Evolutionary conservation across 2,329 filamentous ascomycete species (phyloP), one percentile per base, ranked within the genome.

Genomic region (Westerdykella ornata): DNA sequence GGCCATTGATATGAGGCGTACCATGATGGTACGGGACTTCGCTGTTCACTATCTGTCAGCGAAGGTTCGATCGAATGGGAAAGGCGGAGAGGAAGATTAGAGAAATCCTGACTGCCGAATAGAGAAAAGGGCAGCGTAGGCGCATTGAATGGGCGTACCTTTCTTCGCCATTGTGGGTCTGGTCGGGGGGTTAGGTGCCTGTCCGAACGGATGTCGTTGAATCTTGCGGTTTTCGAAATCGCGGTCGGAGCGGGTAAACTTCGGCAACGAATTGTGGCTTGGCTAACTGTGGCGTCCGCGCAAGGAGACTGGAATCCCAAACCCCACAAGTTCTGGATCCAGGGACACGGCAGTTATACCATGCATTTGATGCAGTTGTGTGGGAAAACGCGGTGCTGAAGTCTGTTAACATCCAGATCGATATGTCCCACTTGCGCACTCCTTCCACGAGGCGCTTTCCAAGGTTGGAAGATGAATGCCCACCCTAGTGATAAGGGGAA

Each of bases 1-100:
- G 66, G 92, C 92, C 92, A 98, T 98, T 50, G 88, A 95, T 67
- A 98, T 75, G 54, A 98, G 84, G 66, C 92, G 89, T 67, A 96
- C 90, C 64, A 86, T 80, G 65, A 98, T 83, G 53, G 90, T 84
- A 67, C 94, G 88, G 63, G 89, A 86, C 76, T 97, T 97, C 47
- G 76, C 88, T 94, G 66, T 48, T 39, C 14, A 22, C 12, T 38
- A 38, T 39, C 34, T 16, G 35, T 31, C 12, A 37, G 15, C 19
- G 12, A 6, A 37, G 33, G 35, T 22, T 15, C 17, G 4, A 28
- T n/a, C 6, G 5, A 12, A 15, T 1, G 15, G 11, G 16, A 14
- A 20, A 29, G 11, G 18, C 29, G 15, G 13, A 19, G 15, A 31
- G 34, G n/a, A 19, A n/a, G 6, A 4, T 17, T 3, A 28, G 22